phyloP scores from a whole-genome alignment of 805 yeast species.

The Nakazawaea pomicola region DNA sequence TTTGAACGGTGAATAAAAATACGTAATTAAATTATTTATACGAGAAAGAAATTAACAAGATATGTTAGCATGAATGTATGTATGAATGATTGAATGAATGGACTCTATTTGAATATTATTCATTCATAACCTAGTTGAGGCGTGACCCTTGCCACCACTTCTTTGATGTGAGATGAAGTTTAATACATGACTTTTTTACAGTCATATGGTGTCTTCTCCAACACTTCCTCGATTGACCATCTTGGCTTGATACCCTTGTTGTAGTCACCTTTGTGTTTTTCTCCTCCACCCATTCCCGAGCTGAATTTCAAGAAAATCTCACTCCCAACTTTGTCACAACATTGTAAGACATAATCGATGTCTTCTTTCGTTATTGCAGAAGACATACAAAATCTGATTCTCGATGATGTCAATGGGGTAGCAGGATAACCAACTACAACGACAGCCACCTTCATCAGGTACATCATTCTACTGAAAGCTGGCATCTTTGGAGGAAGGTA shows the following conservation, averaged over 20 bases:
- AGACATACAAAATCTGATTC: slow-evolving; percentile 91
- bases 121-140: too few species aligned
- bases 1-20: too few species aligned
- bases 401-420: slow-evolving; percentile 82
- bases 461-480: slow-evolving; percentile 78
- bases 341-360: slow-evolving; percentile 71
- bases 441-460: slow-evolving; percentile 78
- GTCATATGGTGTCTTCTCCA: slow-evolving; percentile 68
- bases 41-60: too few species aligned
- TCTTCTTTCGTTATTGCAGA: slow-evolving; percentile 92
- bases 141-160: too few species aligned
- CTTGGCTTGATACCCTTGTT: slow-evolving; percentile 55
- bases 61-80: too few species aligned
- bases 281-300: slow-evolving; percentile 69
- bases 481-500: slow-evolving; percentile 95
- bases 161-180: not conserved
- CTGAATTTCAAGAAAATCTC: slow-evolving; percentile 67
- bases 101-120: too few species aligned
- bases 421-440: slow-evolving; percentile 99
- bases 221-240: slow-evolving; percentile 74
- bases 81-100: too few species aligned
- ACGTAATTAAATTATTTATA: too few species aligned
- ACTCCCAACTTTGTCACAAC: slow-evolving; percentile 76
- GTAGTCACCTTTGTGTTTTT: slow-evolving; percentile 47
- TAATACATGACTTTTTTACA: slow-evolving; percentile 24